These are phyloP conservation scores for Singerocomus inundabilis DNA, from an alignment of 1,284 basidiomycete genomes.

Conservation along the genomic window DNA sequence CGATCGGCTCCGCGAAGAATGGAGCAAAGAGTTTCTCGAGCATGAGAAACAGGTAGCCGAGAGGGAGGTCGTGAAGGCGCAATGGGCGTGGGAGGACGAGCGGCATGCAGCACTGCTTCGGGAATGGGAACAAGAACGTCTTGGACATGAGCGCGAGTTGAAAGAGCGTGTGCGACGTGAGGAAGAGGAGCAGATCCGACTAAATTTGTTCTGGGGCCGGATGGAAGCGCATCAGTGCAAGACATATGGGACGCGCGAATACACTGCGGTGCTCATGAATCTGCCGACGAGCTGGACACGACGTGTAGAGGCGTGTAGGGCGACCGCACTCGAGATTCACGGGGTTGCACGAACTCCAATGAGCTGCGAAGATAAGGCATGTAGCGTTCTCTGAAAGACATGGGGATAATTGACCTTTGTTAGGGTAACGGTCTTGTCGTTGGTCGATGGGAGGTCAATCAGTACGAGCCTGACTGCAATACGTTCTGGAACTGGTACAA, in stretches of 20 bases:
- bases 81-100: slow-evolving; percentile 18
- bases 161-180: slow-evolving; percentile 19
- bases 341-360: slow-evolving; percentile 21
- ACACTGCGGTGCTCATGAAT: slow-evolving; percentile 26
- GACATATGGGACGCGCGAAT: slow-evolving; percentile 29
- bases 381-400: neutral
- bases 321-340: slow-evolving; percentile 26
- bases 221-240: slow-evolving; percentile 27
- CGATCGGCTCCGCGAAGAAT: slow-evolving; percentile 20
- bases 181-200: slow-evolving; percentile 22
- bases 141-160: slow-evolving; percentile 13
- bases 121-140: slow-evolving; percentile 18
- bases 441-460: slow-evolving; percentile 25
- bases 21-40: slow-evolving; percentile 14
- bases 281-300: slow-evolving; percentile 14
- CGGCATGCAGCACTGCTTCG: slow-evolving; percentile 6
- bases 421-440: slow-evolving; percentile 24
- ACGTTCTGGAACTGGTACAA: slow-evolving; percentile 23
- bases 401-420: neutral
- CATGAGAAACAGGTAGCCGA: slow-evolving; percentile 11
- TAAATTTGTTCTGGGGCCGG: slow-evolving; percentile 20
- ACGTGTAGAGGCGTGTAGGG: slow-evolving; percentile 23
- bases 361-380: slow-evolving; percentile 26
- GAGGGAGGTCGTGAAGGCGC: slow-evolving; percentile 13
- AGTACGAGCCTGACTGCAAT: slow-evolving; percentile 21